Conservation (phyloP, 257 asterid genomes). For the Nicotiana paniculata region DNA sequence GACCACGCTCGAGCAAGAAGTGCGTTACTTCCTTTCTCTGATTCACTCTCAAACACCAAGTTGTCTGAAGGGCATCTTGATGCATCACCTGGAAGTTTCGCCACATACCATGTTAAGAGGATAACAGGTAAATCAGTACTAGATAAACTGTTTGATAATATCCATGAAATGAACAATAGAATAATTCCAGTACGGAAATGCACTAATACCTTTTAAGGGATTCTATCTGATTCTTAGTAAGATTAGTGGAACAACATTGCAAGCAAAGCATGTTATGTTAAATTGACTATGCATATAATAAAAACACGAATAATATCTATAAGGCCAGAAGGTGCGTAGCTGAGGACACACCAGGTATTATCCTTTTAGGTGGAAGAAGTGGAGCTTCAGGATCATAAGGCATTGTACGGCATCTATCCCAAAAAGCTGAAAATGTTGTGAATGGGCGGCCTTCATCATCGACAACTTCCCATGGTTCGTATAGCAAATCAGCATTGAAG, state of each 20-base stretch:
- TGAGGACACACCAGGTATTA: slow-evolving; percentile 54
- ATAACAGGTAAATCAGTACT: neutral
- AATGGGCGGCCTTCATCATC: slow-evolving; percentile 65
- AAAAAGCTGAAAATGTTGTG: slow-evolving; percentile 56
- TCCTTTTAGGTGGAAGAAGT: slow-evolving; percentile 81
- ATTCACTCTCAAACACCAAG: slow-evolving; percentile 68
- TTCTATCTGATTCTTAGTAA: neutral
- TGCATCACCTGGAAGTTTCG: slow-evolving; percentile 43
- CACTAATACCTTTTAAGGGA: neutral
- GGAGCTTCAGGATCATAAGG: slow-evolving; percentile 88
- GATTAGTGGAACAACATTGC: neutral
- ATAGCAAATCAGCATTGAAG: slow-evolving; percentile 77
- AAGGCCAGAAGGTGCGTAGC: neutral
- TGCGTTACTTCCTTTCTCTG: slow-evolving; percentile 87
- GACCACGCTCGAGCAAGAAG: slow-evolving; percentile 93
- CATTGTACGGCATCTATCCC: slow-evolving; percentile 93
- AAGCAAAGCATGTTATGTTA: neutral
- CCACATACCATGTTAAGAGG: neutral
- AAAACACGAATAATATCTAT: neutral
- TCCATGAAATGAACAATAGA: neutral
- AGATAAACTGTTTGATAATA: neutral
- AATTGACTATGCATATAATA: neutral
- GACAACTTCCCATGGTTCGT: slow-evolving; percentile 87
- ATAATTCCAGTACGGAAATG: neutral
- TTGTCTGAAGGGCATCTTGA: slow-evolving; percentile 56